Evolutionary conservation across 176 grass and related monocot species (phyloP).

Genomic region (Panicum miliaceum): DNA sequence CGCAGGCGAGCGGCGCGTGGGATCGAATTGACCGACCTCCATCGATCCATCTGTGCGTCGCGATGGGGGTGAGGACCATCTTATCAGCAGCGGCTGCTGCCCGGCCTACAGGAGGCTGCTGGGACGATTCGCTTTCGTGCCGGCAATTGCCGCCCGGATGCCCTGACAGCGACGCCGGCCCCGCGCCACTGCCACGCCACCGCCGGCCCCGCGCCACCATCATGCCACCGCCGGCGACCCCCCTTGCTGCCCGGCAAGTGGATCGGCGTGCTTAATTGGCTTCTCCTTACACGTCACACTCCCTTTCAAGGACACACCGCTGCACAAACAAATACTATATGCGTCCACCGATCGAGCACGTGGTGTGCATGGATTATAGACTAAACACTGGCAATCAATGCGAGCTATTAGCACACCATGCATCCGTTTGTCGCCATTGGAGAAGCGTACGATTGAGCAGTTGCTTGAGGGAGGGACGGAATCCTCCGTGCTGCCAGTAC

Average conservation of each 20-base stretch:
- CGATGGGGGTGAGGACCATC: constrained; percentile 24
- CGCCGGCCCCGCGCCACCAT: background rate
- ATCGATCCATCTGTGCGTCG: no score
- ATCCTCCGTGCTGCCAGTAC: background rate
- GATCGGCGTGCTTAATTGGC: background rate
- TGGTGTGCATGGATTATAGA: background rate
- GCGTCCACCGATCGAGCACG: background rate
- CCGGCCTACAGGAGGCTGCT: constrained; percentile 15
- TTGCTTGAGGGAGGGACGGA: background rate
- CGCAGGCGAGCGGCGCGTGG: background rate
- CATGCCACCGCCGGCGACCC: no score
- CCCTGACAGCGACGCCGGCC: constrained; percentile 27
- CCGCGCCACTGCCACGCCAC: background rate
- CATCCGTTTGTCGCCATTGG: background rate
- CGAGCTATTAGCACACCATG: background rate
- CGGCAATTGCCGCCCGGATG: constrained; percentile 35
- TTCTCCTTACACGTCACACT: background rate
- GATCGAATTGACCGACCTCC: background rate
- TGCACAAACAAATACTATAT: no score
- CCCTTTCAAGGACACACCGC: no score
- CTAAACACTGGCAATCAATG: background rate
- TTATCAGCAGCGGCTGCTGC: background rate
- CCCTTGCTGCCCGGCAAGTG: background rate
- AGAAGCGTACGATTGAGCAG: background rate
- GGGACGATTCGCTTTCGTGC: constrained; percentile 26